phyloP scores from a whole-genome alignment of 2,329 filamentous ascomycete species.

The Alternaria brassicicola region DNA sequence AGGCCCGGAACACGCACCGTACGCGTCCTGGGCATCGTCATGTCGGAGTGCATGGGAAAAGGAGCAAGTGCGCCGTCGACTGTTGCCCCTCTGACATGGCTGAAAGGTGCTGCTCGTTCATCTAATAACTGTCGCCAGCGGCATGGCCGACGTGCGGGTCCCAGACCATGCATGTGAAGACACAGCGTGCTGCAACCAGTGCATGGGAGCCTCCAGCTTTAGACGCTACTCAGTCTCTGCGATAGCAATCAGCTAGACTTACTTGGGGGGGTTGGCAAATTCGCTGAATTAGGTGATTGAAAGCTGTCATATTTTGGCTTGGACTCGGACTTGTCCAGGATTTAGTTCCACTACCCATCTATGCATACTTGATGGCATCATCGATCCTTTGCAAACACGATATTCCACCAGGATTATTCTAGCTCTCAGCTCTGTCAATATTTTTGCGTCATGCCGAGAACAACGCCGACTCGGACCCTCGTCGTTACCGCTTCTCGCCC shows the following conservation, averaged over 20 bases:
- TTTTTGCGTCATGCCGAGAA: conserved; percentile 2
- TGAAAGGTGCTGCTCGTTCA: background rate
- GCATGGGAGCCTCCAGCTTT: background rate
- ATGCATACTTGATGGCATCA: background rate
- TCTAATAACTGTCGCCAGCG: background rate
- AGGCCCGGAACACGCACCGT: background rate
- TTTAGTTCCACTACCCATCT: background rate
- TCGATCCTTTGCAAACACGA: conserved; percentile 2
- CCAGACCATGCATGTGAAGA: background rate
- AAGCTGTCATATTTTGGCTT: background rate
- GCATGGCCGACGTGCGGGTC: background rate
- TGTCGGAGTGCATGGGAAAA: background rate
- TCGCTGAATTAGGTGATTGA: background rate
- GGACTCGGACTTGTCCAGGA: background rate
- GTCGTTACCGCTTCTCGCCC: conserved; percentile 4
- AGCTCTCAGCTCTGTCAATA: background rate
- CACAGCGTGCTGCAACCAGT: background rate
- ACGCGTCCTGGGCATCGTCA: background rate
- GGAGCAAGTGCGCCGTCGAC: background rate
- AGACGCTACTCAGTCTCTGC: background rate
- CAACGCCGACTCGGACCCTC: background rate
- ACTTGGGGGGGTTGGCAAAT: background rate
- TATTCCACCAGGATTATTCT: conserved; percentile 2
- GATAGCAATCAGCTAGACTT: background rate
- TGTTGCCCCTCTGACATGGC: background rate